Conservation (phyloP, 768 basidiomycete species). For the Calocybe indica region DNA sequence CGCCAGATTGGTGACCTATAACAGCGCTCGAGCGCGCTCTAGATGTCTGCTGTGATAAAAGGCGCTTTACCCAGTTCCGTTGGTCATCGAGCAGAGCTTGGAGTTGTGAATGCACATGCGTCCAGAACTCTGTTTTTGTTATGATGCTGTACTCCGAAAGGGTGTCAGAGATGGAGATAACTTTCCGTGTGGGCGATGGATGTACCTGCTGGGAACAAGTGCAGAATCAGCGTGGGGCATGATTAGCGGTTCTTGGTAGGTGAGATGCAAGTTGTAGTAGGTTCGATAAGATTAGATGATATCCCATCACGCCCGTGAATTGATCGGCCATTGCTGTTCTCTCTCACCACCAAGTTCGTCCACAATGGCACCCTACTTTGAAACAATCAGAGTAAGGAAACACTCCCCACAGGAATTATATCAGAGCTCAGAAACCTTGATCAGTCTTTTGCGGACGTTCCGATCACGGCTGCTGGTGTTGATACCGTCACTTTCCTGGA, state of each 20-base stretch:
- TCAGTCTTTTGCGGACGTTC: constrained; percentile 93
- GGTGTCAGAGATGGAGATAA: background rate
- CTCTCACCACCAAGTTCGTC: too few relatives aligned
- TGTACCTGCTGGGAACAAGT: constrained; percentile 52
- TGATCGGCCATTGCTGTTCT: background rate
- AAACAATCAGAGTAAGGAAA: constrained; percentile 53
- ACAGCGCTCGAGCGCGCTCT: background rate
- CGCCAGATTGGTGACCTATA: constrained; percentile 78
- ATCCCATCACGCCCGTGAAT: background rate
- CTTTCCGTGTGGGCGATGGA: background rate
- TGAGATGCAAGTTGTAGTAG: constrained; percentile 7
- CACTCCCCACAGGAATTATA: background rate
- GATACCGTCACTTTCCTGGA: constrained; percentile 86
- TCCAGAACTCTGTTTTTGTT: constrained; percentile 78
- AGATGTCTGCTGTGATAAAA: background rate
- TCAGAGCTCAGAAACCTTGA: constrained; percentile 1
- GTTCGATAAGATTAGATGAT: constrained; percentile 24
- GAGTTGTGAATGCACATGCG: constrained; percentile 63
- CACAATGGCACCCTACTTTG: constrained; percentile 70
- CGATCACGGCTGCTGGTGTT: constrained; percentile 79
- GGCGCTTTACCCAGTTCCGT: constrained; percentile 64
- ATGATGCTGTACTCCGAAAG: constrained; percentile 35
- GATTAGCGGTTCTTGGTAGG: constrained; percentile 8
- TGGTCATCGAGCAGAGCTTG: constrained; percentile 57
- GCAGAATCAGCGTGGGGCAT: constrained; percentile 88